These are phyloP conservation scores for Rhizopogon vulgaris DNA, from an alignment of 768 basidiomycete genomes.

Conservation along the genomic window DNA sequence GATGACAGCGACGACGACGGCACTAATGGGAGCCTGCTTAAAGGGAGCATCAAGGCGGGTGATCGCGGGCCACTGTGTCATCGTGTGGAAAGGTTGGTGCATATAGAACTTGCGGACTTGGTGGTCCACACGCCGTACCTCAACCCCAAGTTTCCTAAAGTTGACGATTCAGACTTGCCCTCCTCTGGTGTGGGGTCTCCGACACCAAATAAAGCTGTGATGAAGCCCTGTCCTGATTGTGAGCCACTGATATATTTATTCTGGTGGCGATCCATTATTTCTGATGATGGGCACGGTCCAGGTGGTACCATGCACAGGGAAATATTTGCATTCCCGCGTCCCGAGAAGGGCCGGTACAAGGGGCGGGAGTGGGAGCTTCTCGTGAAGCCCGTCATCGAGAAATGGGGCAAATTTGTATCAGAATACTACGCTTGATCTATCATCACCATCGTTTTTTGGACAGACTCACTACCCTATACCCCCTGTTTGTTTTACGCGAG, in stretches of 20 bases:
- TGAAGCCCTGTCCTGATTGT: slow-evolving; percentile 40
- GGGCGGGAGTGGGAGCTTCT: slow-evolving; percentile 71
- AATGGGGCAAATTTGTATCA: slow-evolving; percentile 65
- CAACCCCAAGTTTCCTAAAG: slow-evolving; percentile 37
- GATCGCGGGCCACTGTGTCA: slow-evolving; percentile 61
- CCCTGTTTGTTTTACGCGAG: neutral
- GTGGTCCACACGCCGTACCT: slow-evolving; percentile 55
- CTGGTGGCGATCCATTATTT: neutral
- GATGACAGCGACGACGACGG: slow-evolving; percentile 29
- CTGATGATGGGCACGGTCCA: slow-evolving; percentile 14
- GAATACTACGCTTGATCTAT: slow-evolving; percentile 22
- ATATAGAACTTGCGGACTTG: slow-evolving; percentile 74
- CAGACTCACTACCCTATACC: neutral
- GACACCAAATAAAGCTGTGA: slow-evolving; percentile 10
- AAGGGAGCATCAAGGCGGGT: slow-evolving; percentile 59
- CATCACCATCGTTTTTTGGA: neutral
- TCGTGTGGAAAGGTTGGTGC: slow-evolving; percentile 72
- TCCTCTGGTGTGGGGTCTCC: slow-evolving; percentile 11
- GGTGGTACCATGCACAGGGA: slow-evolving; percentile 65
- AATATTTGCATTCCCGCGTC: slow-evolving; percentile 68
- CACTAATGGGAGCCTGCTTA: slow-evolving; percentile 44
- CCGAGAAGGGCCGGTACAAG: slow-evolving; percentile 44
- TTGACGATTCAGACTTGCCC: slow-evolving; percentile 25
- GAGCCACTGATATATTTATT: slow-evolving; percentile 28
- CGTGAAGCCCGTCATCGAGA: slow-evolving; percentile 70